phyloP scores from a whole-genome alignment of 192 early-diverging fungal genomes.

The Martensiomyces pterosporus region DNA sequence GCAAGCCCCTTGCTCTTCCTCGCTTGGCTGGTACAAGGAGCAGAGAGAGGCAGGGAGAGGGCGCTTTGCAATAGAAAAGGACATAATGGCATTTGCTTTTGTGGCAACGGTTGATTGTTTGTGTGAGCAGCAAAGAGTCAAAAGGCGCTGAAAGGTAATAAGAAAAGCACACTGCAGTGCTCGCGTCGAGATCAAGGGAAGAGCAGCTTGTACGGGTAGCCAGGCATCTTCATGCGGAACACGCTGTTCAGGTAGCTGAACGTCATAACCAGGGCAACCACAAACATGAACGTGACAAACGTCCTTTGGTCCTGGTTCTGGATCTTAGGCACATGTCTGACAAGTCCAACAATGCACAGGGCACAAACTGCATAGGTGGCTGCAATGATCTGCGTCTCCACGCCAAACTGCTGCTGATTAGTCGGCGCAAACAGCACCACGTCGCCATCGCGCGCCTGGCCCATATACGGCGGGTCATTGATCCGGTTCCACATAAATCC shows the following conservation, averaged over 20 bases:
- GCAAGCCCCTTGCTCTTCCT: no score
- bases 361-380: slow-evolving; percentile 40
- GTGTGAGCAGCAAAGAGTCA: no score
- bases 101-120: no score
- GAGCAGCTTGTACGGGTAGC: slow-evolving; percentile 44
- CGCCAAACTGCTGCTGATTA: slow-evolving; percentile 42
- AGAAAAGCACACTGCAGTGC: no score
- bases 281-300: slow-evolving; percentile 36
- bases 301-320: slow-evolving; percentile 33
- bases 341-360: slow-evolving; percentile 42
- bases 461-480: slow-evolving; percentile 42
- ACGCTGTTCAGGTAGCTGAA: slow-evolving; percentile 51
- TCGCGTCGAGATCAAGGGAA: no score
- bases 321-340: slow-evolving; percentile 40
- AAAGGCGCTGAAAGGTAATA: no score
- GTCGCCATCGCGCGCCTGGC: slow-evolving; percentile 32
- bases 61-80: no score
- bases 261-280: slow-evolving; percentile 26
- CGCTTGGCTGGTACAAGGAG: no score
- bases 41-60: no score
- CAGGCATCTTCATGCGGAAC: slow-evolving; percentile 48
- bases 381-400: slow-evolving; percentile 51
- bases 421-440: slow-evolving; percentile 34
- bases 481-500: slow-evolving; percentile 52
- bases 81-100: no score